Evolutionary conservation across 2,329 filamentous ascomycete species (phyloP).

Genomic region (Sporothrix luriei): DNA sequence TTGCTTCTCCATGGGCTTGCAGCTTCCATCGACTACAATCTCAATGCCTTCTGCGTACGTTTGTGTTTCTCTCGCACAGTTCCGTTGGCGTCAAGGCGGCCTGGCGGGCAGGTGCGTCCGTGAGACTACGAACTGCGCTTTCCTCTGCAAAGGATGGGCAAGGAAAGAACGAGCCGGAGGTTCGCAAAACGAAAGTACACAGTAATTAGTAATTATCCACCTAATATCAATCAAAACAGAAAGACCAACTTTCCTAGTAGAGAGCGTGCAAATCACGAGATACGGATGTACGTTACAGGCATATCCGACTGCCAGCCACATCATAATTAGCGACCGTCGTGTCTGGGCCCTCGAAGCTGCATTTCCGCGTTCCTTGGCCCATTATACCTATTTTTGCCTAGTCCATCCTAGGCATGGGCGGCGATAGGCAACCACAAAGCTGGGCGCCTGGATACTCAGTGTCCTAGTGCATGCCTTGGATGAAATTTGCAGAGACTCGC

Average conservation of each 20-base stretch:
- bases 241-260: too few species aligned
- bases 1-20: background rate
- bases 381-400: conserved; percentile 1
- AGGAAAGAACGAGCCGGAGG: background rate
- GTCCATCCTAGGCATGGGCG: background rate
- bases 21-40: background rate
- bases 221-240: background rate
- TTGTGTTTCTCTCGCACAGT: background rate
- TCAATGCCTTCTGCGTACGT: background rate
- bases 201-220: too few species aligned
- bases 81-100: background rate
- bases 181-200: background rate
- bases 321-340: background rate
- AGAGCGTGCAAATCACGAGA: too few species aligned
- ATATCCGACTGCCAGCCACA: background rate
- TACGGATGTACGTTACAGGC: background rate
- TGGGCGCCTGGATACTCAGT: conserved; percentile 20
- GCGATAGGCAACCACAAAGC: conserved; percentile 15
- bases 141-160: too few species aligned
- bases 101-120: too few species aligned
- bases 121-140: too few species aligned
- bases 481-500: conserved; percentile 8
- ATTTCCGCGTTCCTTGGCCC: conserved; percentile 17
- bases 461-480: conserved; percentile 17
- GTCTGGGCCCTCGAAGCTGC: conserved; percentile 3